Percentiles rank a stretch among this genome's conserved stretches.
Evolutionary conservation across 2,329 filamentous ascomycete genomes (phyloP).

Genomic region (Colletotrichum cuscutae): DNA sequence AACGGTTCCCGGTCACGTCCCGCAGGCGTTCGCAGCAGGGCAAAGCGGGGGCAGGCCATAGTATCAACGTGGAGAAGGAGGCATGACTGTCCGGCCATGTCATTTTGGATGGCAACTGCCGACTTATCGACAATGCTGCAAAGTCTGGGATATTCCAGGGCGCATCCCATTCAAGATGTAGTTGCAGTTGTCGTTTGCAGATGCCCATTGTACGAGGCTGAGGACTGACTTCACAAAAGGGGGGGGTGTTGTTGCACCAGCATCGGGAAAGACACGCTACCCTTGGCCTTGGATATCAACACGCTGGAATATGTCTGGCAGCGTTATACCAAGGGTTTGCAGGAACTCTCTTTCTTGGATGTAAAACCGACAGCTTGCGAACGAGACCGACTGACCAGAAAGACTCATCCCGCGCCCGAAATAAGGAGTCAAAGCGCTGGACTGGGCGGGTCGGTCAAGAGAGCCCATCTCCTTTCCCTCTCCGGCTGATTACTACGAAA

Average conservation of each 20-base stretch:
- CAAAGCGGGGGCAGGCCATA: background rate
- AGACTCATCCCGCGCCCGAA: background rate
- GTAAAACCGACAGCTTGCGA: background rate
- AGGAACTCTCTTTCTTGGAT: background rate
- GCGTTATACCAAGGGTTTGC: constrained; percentile 1
- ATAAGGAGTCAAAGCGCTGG: constrained; percentile 1
- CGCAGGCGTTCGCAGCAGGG: constrained; percentile 31
- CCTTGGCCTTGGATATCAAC: constrained; percentile 14
- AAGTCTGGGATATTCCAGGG: background rate
- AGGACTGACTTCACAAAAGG: constrained; percentile 7
- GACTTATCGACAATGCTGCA: constrained; percentile 1
- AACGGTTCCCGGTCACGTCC: constrained; percentile 3
- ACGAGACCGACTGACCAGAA: background rate
- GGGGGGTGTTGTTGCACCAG: constrained; percentile 6
- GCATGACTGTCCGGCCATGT: background rate
- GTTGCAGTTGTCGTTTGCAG: constrained; percentile 1
- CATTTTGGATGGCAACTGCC: constrained; percentile 22
- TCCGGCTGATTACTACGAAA: background rate
- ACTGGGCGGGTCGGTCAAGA: background rate
- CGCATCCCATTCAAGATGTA: background rate
- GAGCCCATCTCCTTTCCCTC: background rate
- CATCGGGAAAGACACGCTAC: background rate
- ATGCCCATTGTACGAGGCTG: constrained; percentile 13
- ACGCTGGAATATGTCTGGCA: constrained; percentile 18
- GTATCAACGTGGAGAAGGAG: background rate